Percentiles rank a stretch among this genome's conserved stretches.
Evolutionary conservation across 768 basidiomycete species (phyloP).

Genomic region (Mycena sanguinolenta): DNA sequence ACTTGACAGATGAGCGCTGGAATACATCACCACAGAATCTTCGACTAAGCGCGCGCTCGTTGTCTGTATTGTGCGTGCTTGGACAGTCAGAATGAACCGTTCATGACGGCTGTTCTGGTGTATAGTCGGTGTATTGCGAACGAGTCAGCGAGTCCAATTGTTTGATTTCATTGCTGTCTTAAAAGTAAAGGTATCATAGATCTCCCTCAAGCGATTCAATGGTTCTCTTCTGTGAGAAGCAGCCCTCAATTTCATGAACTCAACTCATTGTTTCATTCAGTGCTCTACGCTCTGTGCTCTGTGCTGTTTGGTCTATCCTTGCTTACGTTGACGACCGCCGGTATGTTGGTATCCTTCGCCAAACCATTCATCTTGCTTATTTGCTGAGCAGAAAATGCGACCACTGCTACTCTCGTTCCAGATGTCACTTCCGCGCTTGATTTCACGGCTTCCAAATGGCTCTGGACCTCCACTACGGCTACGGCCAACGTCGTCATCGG

Average conservation of each 20-base stretch:
- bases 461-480: constrained; percentile 3
- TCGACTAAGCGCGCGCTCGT: too few species aligned
- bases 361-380: background rate
- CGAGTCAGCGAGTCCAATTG: too few species aligned
- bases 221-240: constrained; percentile 4
- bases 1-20: too few species aligned
- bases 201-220: too few species aligned
- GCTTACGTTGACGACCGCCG: background rate
- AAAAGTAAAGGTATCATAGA: too few species aligned
- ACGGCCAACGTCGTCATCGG: background rate
- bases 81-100: too few species aligned
- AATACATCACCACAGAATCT: too few species aligned
- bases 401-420: background rate
- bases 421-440: constrained; percentile 1
- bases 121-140: too few species aligned
- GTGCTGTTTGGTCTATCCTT: constrained; percentile 4
- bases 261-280: background rate
- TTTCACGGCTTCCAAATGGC: constrained; percentile 21
- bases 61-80: too few species aligned
- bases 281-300: background rate
- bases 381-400: background rate
- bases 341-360: background rate
- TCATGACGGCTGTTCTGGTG: too few species aligned
- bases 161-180: too few species aligned
- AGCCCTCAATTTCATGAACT: background rate